phyloP scores from a whole-genome alignment of 2,329 filamentous ascomycete genomes.

The Triangularia setosa region DNA sequence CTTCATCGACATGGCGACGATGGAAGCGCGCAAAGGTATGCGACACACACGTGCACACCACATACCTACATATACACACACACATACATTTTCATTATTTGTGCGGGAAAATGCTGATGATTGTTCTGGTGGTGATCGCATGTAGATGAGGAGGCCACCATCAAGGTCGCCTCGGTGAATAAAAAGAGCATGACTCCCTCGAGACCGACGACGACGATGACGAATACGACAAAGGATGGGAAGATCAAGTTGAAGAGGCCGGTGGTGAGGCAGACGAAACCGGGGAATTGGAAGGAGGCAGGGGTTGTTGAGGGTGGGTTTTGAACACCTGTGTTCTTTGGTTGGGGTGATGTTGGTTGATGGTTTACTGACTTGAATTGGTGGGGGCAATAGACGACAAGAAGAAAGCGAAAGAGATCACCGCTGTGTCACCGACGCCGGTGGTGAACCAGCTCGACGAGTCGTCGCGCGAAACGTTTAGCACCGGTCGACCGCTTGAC shows the following conservation, averaged over 20 bases:
- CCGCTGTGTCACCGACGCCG: slow-evolving; percentile 44
- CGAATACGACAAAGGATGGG: slow-evolving; percentile 65
- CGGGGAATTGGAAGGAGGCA: slow-evolving; percentile 70
- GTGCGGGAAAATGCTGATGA: background rate
- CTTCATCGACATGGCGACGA: slow-evolving; percentile 18
- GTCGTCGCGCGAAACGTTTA: slow-evolving; percentile 71
- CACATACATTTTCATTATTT: background rate
- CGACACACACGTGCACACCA: background rate
- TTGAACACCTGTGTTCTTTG: background rate
- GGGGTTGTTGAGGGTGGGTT: slow-evolving; percentile 53
- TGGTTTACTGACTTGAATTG: background rate
- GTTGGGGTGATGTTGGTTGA: background rate
- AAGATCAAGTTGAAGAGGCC: slow-evolving; percentile 61
- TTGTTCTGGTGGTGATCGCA: background rate
- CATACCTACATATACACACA: background rate
- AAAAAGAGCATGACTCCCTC: slow-evolving; percentile 44
- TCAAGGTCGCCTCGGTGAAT: slow-evolving; percentile 57
- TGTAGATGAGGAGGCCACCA: slow-evolving; percentile 54
- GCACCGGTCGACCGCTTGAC: slow-evolving; percentile 74
- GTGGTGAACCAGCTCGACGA: slow-evolving; percentile 70
- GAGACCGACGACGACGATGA: slow-evolving; percentile 54
- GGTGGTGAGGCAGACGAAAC: slow-evolving; percentile 58
- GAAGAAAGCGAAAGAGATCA: slow-evolving; percentile 40
- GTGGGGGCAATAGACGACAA: slow-evolving; percentile 46
- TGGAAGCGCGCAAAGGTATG: slow-evolving; percentile 32